Evolutionary conservation across 2,329 filamentous ascomycete species (phyloP).

Genomic region (Arachnopeziza araneosa): DNA sequence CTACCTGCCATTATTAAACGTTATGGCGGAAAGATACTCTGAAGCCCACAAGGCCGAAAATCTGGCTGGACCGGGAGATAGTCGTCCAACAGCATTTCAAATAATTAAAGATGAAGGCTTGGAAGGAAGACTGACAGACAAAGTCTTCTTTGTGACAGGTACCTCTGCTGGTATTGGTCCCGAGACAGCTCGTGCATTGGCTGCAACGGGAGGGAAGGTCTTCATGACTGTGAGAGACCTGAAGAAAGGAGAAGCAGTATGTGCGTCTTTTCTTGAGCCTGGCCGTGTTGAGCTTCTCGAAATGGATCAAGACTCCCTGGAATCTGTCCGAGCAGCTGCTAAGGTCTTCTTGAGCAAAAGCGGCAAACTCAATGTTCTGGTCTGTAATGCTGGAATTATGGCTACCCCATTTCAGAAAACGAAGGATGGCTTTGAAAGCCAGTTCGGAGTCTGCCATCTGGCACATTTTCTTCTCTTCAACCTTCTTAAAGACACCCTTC

Average conservation of each 20-base stretch:
- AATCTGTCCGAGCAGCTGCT: conserved; percentile 29
- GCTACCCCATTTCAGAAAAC: conserved; percentile 26
- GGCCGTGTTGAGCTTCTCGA: conserved; percentile 30
- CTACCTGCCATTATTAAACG: neutral
- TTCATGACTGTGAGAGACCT: conserved; percentile 33
- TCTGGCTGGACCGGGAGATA: conserved; percentile 28
- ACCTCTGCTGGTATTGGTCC: conserved; percentile 34
- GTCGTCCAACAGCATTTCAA: conserved; percentile 31
- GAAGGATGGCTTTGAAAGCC: conserved; percentile 43
- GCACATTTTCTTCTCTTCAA: conserved; percentile 49
- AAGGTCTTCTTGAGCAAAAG: conserved; percentile 26
- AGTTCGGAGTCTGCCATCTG: conserved; percentile 49
- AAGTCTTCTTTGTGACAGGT: conserved; percentile 35
- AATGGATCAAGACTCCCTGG: conserved; percentile 32
- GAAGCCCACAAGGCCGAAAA: conserved; percentile 12
- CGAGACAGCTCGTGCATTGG: conserved; percentile 34
- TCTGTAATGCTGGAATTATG: conserved; percentile 26
- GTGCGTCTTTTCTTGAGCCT: conserved; percentile 34
- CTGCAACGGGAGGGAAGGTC: conserved; percentile 32
- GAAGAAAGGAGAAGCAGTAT: conserved; percentile 29
- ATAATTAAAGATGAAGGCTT: conserved; percentile 26
- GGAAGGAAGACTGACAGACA: conserved; percentile 34
- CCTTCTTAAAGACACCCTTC: conserved; percentile 40
- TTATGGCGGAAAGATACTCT: conserved; percentile 8
- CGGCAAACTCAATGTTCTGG: conserved; percentile 28